Base-by-base conservation (phyloP, 805 yeast genomes). In the Komagataella ulmi region DNA sequence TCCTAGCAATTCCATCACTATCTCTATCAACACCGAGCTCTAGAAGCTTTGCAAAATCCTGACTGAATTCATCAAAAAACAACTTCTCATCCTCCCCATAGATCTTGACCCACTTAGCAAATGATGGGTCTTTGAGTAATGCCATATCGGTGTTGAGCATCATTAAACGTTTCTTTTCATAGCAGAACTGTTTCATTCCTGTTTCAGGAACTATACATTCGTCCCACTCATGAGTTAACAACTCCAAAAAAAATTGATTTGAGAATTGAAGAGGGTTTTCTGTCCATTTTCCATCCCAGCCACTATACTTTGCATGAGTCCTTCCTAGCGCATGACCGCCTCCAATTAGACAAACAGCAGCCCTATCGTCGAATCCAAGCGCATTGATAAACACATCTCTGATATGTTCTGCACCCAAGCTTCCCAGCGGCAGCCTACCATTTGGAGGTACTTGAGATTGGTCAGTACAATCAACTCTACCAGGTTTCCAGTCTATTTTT, bases 71-170 rank as follows among this genome's bases (percentile, higher is more conserved):
- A 47, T 65, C 65, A 62, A 78, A 80, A 69, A 83, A 88, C 19
- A 65, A 58, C 14, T 73, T 76, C 62, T 80, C 78, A 64, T 87
- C 85, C 24, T 70, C 69, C 23, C 95, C 90, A 65, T 81, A 88
- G 52, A 68, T 67, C 58, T 80, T 75, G 14, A 83, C 90, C 77
- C 83, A 80, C 52, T 68, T 65, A 54, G 68, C 67, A 64, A 81
- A 87, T 49, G 65, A 69, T 3, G 79, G 74, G 65, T 84, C 90
- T 57, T 76, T 68, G 47, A 85, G 68, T 49, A 66, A 43, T 14
- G 87, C 80, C 74, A 81, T 74, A 62, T 88, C 96, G 10, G 95
- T 81, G 24, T 87, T 88, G 51, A 88, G 68, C 96, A 88, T 88
- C 95, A 88, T 88, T 57, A 85, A 75, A 1, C 54, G 53, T 21